These are phyloP conservation scores for Skeletonema costatum DNA, from an alignment of 108 stramenopile genomes.

Conservation along the genomic window DNA sequence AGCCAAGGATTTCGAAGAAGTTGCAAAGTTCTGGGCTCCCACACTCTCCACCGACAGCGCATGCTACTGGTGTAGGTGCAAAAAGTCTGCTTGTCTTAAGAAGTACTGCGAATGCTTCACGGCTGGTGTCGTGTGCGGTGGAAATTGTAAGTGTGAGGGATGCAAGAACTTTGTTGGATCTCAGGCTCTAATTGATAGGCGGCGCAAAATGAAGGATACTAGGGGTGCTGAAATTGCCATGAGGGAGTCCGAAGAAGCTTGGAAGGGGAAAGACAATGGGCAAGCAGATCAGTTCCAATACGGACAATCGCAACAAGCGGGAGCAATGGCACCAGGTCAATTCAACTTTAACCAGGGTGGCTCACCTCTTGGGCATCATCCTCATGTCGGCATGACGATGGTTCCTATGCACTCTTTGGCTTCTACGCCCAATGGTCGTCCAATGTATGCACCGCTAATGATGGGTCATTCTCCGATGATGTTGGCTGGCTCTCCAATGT, in stretches of 20 bases:
- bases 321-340: neutral
- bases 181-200: constrained; percentile 75
- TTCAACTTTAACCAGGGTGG: neutral
- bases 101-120: constrained; percentile 99
- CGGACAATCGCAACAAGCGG: neutral
- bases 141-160: constrained; percentile 92
- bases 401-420: neutral
- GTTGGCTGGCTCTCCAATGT: neutral
- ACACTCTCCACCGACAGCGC: constrained; percentile 36
- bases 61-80: constrained; percentile 94
- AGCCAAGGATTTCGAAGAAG: constrained; percentile 55
- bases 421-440: neutral
- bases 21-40: neutral
- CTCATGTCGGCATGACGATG: neutral
- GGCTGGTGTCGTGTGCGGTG: constrained; percentile 89
- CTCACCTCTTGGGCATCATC: neutral
- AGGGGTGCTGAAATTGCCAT: constrained; percentile 78
- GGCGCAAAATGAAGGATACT: constrained; percentile 83
- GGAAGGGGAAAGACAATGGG: constrained; percentile 45
- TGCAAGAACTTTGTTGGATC: constrained; percentile 90
- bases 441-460: neutral
- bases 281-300: neutral
- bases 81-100: constrained; percentile 93
- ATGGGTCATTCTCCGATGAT: neutral
- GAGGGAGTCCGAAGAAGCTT: constrained; percentile 64